These are phyloP conservation scores for Arxiozyma slooffiae DNA, from an alignment of 1,139 yeast genomes.

Conservation along the genomic window DNA sequence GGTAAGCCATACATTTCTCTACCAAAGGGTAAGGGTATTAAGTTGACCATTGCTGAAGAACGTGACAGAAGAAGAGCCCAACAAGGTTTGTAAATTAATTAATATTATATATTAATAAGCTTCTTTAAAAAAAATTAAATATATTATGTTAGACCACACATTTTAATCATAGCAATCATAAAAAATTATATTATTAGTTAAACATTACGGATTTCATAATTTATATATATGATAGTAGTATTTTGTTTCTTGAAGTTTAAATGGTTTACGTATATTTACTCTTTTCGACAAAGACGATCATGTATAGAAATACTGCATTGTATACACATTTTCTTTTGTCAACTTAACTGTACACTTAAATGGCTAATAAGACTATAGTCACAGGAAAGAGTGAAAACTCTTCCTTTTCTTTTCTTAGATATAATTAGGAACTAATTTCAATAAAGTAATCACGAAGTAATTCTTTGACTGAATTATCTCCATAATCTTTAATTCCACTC, in stretches of 20 bases:
- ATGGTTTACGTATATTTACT: background rate
- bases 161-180: background rate
- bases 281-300: background rate
- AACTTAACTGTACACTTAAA: no score
- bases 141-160: background rate
- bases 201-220: background rate
- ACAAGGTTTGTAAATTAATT: slow-evolving; percentile 31
- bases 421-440: background rate
- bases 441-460: slow-evolving; percentile 36
- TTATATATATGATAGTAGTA: no score
- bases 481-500: slow-evolving; percentile 35
- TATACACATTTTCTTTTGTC: background rate
- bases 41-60: slow-evolving; percentile 95
- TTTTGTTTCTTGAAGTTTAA: no score
- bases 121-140: slow-evolving; percentile 1
- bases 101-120: slow-evolving; percentile 2
- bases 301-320: background rate
- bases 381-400: background rate
- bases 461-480: slow-evolving; percentile 44
- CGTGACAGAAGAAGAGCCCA: slow-evolving; percentile 97
- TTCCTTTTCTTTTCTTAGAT: background rate
- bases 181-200: no score
- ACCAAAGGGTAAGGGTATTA: slow-evolving; percentile 99
- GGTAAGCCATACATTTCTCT: slow-evolving; percentile 94
- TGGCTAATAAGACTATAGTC: background rate